Percentiles rank a stretch among this genome's conserved stretches.
Evolutionary conservation across 2,329 filamentous ascomycete species (phyloP).

Genomic region (Aspergillus sp.): DNA sequence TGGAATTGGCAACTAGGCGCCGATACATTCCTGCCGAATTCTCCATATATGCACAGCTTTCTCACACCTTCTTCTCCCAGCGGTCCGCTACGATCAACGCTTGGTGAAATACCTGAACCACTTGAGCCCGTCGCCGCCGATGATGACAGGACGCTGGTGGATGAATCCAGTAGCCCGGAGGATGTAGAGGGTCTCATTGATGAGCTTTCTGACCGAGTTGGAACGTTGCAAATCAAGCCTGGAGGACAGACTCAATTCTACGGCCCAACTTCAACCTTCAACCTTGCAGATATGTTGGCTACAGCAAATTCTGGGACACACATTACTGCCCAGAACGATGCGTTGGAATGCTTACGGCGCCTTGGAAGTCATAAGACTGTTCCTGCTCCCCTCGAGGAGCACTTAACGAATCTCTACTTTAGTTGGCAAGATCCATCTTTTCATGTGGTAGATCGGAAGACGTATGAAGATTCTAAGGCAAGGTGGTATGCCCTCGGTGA

Average conservation of each 20-base stretch:
- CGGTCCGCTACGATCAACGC: background rate
- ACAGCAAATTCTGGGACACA: background rate
- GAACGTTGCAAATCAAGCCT: background rate
- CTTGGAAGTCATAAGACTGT: conserved; percentile 28
- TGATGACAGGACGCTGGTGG: background rate
- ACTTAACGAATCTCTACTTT: conserved; percentile 41
- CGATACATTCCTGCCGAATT: background rate
- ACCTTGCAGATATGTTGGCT: background rate
- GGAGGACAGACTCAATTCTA: conserved; percentile 1
- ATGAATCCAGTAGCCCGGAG: background rate
- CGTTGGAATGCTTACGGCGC: conserved; percentile 14
- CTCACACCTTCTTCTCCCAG: background rate
- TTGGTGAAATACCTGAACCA: background rate
- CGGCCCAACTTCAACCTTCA: conserved; percentile 1
- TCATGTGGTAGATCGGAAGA: conserved; percentile 35
- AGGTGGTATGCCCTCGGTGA: conserved; percentile 18
- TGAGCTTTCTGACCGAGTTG: conserved; percentile 1
- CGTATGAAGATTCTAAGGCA: conserved; percentile 20
- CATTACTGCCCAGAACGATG: background rate
- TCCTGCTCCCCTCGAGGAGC: conserved; percentile 30
- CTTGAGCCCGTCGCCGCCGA: background rate
- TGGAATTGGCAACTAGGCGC: background rate
- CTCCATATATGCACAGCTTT: background rate
- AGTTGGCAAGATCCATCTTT: conserved; percentile 42
- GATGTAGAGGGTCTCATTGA: conserved; percentile 1